phyloP scores from a whole-genome alignment of 495 filamentous ascomycete genomes.

The Penicillium paxilli region DNA sequence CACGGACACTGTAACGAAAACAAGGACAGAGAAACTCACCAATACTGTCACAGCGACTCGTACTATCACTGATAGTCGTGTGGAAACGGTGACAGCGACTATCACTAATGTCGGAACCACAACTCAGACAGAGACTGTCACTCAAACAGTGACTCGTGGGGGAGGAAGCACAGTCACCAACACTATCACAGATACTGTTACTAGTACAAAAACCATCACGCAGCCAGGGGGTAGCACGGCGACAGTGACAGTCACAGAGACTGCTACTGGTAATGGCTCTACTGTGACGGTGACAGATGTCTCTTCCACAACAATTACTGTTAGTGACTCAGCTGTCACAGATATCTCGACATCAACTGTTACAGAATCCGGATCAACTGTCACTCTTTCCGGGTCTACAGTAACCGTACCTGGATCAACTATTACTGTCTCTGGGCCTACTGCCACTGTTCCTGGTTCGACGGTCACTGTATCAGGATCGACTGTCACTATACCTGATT shows the following conservation, averaged over 20 bases:
- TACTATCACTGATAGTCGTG: not conserved
- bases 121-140: not conserved
- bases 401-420: not conserved
- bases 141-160: not conserved
- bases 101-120: not conserved
- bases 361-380: not conserved
- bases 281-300: not conserved
- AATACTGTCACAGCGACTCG: not conserved
- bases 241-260: not conserved
- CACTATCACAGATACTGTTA: not conserved
- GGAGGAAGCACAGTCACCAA: not conserved
- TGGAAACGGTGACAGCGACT: not conserved
- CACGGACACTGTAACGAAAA: constrained; percentile 11
- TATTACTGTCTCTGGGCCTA: not conserved
- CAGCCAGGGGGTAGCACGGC: not conserved
- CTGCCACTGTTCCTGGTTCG: too few species aligned
- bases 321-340: not conserved
- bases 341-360: not conserved
- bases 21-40: not conserved
- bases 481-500: too few species aligned
- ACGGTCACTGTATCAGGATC: too few species aligned
- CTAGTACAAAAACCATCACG: not conserved
- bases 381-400: not conserved
- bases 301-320: not conserved
- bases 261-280: not conserved